These are phyloP conservation scores for Juglanconis sp. DNA, from an alignment of 2,329 filamentous ascomycete genomes.

Conservation along the genomic window DNA sequence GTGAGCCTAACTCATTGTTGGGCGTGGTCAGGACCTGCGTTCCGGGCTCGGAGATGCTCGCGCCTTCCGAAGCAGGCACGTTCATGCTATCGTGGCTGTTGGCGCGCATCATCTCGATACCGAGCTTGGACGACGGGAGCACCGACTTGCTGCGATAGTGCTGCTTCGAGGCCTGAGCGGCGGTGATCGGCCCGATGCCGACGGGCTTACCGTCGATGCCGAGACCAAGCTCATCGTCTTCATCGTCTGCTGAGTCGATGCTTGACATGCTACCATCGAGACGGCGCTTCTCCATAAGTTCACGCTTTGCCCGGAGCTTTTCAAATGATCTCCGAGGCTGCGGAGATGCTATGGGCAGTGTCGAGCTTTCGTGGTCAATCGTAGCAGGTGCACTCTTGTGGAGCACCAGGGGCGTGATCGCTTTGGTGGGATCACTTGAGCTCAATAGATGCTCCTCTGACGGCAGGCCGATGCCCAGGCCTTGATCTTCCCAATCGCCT, in stretches of 20 bases:
- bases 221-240: constrained; percentile 81
- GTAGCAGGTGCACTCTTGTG: constrained; percentile 64
- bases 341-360: constrained; percentile 38
- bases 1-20: constrained; percentile 37
- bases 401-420: constrained; percentile 53
- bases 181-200: constrained; percentile 10
- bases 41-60: constrained; percentile 44
- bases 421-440: constrained; percentile 34
- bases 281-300: constrained; percentile 69
- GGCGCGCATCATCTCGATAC: constrained; percentile 96
- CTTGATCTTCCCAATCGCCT: constrained; percentile 76
- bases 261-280: constrained; percentile 56
- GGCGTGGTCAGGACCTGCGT: constrained; percentile 50
- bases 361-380: constrained; percentile 45
- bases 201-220: constrained; percentile 33
- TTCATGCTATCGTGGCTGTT: constrained; percentile 85
- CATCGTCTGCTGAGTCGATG: constrained; percentile 87
- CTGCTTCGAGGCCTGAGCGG: constrained; percentile 24
- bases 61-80: constrained; percentile 41
- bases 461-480: constrained; percentile 80
- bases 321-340: constrained; percentile 65
- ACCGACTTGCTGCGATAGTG: constrained; percentile 54
- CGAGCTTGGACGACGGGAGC: constrained; percentile 80
- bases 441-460: constrained; percentile 50
- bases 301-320: constrained; percentile 69